Base-by-base conservation (phyloP, 768 basidiomycete genomes). In the Tubosaeta brunneosetosa region DNA sequence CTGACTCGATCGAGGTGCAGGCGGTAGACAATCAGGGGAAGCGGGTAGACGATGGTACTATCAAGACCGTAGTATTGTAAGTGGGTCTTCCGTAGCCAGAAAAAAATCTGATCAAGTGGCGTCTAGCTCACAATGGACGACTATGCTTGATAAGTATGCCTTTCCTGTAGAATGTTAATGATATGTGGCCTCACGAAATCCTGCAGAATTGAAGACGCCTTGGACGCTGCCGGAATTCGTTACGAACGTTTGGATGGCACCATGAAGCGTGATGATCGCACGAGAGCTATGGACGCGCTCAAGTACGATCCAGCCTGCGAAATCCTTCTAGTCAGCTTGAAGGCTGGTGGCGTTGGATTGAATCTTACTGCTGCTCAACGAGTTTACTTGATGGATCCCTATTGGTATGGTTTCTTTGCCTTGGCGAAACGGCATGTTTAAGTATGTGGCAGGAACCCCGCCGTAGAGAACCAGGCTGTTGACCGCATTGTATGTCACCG, bases 31-130 rank as follows among this genome's bases (percentile, higher is more conserved):
- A 77, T 41, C 70, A 87, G 46, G 92, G 90, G 19, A 83, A 84
- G 55, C 77, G 78, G 25, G 60, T 88, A 14, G 85, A 88, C 47
- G 85, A 88, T 43, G 83, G 82, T 4, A 64, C 83, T 32, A 74
- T 88, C 48, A 98, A 99, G 75, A 94, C 92, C 4, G 88, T 98
- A 38, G 94, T 98, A 48, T 98, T 98, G 90, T 97, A 67, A 69
- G 93, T 80, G 41, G 27, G 49, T 40, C 53, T 44, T 61, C 19
- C 50, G 59, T 50, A n/a, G 29, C 40, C 32, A 47, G 22, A 37
- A 55, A 58, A 49, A 50, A 42, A 43, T 45, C 60, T 65, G 26
- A 61, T 44, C 33, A 26, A 42, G 50, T 47, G 40, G 44, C 40
- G 31, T 47, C 14, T 65, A 94, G 91, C 70, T 94, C 91, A 6